Evolutionary conservation across 345 rosid genomes (phyloP).

Genomic region (Citrus inodora): DNA sequence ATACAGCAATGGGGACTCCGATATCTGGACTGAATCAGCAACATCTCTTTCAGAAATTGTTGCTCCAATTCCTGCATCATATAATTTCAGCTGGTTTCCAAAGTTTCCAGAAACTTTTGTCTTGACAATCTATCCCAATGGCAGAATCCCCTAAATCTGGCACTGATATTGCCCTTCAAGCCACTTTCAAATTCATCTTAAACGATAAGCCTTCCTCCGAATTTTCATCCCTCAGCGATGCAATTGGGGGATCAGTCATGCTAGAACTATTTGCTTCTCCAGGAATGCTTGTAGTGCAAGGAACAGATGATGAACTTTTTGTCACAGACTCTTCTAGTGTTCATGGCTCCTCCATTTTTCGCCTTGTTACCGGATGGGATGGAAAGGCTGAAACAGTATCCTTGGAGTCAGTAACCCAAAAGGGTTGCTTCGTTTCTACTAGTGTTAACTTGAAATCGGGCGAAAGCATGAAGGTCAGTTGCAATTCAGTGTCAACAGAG

Average conservation of each 20-base stretch:
- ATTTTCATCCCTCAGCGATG: conserved; percentile 18
- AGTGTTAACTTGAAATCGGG: too few species aligned
- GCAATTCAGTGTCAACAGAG: conserved; percentile 31
- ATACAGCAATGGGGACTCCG: conserved; percentile 61
- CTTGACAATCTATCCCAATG: conserved; percentile 50
- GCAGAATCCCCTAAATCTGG: conserved; percentile 42
- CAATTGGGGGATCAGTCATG: conserved; percentile 49
- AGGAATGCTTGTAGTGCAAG: conserved; percentile 55
- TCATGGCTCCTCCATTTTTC: conserved; percentile 38
- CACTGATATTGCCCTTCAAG: conserved; percentile 46
- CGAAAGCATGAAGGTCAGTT: conserved; percentile 39
- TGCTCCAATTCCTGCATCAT: conserved; percentile 45
- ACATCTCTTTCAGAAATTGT: conserved; percentile 46
- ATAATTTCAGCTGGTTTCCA: conserved; percentile 54
- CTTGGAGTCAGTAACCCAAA: too few species aligned
- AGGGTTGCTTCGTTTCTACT: too few species aligned
- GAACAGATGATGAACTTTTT: conserved; percentile 29
- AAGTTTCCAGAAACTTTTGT: conserved; percentile 48
- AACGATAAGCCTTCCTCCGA: conserved; percentile 17
- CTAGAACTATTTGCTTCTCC: conserved; percentile 78
- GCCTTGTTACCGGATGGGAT: conserved; percentile 55
- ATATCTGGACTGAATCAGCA: conserved; percentile 40
- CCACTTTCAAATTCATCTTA: conserved; percentile 60
- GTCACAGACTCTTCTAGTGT: conserved; percentile 28
- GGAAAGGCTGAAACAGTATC: conserved; percentile 54